These are phyloP conservation scores for Dothistroma septosporum DNA, from an alignment of 2,329 filamentous ascomycete genomes.

Conservation along the genomic window DNA sequence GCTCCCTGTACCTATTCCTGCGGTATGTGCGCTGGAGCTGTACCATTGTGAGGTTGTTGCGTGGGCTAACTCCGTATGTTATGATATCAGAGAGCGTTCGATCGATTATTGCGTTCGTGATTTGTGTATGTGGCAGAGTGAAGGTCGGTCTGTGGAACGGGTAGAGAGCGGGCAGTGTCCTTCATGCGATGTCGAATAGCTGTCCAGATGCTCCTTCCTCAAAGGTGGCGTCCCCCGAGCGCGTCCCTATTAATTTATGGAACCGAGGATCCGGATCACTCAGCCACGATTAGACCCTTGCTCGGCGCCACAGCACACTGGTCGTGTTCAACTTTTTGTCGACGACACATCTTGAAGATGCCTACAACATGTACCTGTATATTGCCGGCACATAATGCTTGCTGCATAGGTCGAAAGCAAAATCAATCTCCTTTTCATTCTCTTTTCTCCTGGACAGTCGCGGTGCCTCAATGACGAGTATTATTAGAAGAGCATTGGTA, in stretches of 20 bases:
- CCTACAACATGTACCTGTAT: not conserved
- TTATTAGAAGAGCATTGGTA: not conserved
- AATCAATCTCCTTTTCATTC: not conserved
- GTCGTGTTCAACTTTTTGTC: not conserved
- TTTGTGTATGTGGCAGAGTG: not conserved
- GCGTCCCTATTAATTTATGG: not conserved
- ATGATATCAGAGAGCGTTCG: not conserved
- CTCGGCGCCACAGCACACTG: not conserved
- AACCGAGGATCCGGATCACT: not conserved
- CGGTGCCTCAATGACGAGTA: not conserved
- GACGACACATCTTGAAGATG: not conserved
- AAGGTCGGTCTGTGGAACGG: not conserved
- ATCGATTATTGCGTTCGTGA: not conserved
- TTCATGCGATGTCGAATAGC: not conserved
- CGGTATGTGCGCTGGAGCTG: not conserved
- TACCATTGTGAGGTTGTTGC: slow-evolving; percentile 4
- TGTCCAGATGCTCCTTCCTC: not conserved
- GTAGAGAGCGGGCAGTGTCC: not conserved
- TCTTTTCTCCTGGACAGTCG: not conserved
- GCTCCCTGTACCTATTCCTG: not conserved
- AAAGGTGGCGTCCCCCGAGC: not conserved
- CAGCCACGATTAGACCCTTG: not conserved
- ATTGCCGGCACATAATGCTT: not conserved
- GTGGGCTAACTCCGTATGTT: not conserved
- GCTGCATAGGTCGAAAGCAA: not conserved